These are phyloP conservation scores for Fusarium fracticaudum DNA, from an alignment of 2,329 filamentous ascomycete species.

Conservation along the genomic window DNA sequence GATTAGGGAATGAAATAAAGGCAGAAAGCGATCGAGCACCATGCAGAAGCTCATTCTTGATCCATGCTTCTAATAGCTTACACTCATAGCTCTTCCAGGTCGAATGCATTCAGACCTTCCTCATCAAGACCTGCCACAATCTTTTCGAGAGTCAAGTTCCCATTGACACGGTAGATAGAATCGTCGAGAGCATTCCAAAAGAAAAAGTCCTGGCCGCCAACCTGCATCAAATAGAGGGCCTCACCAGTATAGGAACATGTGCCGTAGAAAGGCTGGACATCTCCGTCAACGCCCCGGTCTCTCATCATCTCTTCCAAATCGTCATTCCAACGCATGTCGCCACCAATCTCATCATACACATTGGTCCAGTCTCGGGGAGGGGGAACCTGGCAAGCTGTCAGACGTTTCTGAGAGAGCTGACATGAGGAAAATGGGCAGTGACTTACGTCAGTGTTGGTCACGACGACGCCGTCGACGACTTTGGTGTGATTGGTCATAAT, in stretches of 20 bases:
- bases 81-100: no score
- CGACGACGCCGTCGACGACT: neutral
- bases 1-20: no score
- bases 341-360: neutral
- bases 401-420: neutral
- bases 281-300: neutral
- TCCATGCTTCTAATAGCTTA: no score
- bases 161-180: no score
- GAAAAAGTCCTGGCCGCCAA: no score
- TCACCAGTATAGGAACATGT: neutral
- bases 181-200: no score
- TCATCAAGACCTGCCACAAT: no score
- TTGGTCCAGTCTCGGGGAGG: neutral
- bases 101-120: no score
- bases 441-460: neutral
- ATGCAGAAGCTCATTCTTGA: no score
- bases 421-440: accelerated
- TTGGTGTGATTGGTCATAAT: neutral
- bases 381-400: neutral
- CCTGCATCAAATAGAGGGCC: no score
- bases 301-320: neutral
- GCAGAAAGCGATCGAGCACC: no score
- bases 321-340: neutral
- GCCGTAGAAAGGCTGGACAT: neutral
- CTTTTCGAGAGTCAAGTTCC: no score